Evolutionary conservation across 257 asterid species (phyloP), one percentile per base, ranked within the genome.

Genomic region (Galeopsis tetrahit): DNA sequence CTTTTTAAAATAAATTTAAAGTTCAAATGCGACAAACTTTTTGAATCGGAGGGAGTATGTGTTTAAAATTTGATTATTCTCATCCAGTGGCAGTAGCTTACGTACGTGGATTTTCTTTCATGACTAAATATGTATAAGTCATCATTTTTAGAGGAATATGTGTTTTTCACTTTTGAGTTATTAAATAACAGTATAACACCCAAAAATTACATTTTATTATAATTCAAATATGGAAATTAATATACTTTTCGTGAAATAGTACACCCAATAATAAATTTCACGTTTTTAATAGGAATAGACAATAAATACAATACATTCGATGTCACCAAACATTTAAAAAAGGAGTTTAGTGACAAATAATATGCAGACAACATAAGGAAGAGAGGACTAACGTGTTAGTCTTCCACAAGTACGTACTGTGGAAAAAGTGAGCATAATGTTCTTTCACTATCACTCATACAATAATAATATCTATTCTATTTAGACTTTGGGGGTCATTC

Each of bases 401-500:
- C 34, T 17, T 74, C 58, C 44, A 48, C 74, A 75, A 66, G 68
- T 67, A 66, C 34, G 51, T 46, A 75, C 52, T 49, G 52, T 31
- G 34, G 48, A 13, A 60, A 28, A 68, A 31, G 11, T 36, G 10
- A 49, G 5, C 40, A n/a, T 59, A 59, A 59, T 48, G 48, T 6
- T 68, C 71, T 75, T 68, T 75, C 72, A 52, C 75, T 40, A 42
- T 69, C 76, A 34, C 34, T 66, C n/a, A 6, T 32, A 34, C 59
- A 38, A 51, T 17, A 40, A 51, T 49, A 33, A 63, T 60, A 21
- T 42, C 33, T 21, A 4, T 46, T 48, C 4, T 17, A 17, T 10
- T 35, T 33, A 36, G 70, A 62, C 77, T 72, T 72, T 7, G 43
- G 40, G 71, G 31, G 65, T 63, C 68, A 34, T 39, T 55, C 35